Conservation (phyloP, 225 moss, liverwort and hornwort species). For the Marchantia paleacea region DNA sequence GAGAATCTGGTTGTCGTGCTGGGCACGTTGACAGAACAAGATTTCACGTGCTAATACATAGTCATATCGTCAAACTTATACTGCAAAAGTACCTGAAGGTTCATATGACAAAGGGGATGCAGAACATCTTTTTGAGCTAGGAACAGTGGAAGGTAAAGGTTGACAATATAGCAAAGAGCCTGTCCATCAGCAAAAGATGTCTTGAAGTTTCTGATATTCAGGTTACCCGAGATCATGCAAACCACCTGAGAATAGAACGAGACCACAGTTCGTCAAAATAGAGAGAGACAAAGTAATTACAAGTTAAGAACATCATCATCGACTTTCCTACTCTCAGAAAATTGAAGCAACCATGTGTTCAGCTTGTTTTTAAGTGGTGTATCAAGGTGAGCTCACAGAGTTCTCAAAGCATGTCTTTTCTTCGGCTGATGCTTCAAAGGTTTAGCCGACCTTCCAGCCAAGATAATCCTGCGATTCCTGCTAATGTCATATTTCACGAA, state of each 20-base stretch:
- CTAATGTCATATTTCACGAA: neutral
- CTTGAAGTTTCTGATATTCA: conserved; percentile 55
- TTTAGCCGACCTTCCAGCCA: neutral
- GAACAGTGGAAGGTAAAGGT: conserved; percentile 58
- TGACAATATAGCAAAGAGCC: conserved; percentile 70
- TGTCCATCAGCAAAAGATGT: conserved; percentile 78
- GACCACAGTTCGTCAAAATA: neutral
- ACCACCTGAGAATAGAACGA: conserved; percentile 43
- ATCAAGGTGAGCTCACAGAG: neutral
- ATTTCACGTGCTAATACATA: neutral
- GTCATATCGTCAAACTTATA: neutral
- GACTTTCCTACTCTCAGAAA: neutral
- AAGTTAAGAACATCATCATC: neutral
- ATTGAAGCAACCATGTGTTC: too few species aligned
- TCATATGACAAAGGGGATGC: conserved; percentile 27
- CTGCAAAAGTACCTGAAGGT: neutral
- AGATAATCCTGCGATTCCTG: neutral
- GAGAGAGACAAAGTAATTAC: neutral
- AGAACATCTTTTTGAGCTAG: conserved; percentile 54
- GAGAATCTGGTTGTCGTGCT: too few species aligned
- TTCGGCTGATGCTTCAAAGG: neutral
- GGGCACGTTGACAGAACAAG: too few species aligned
- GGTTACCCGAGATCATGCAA: conserved; percentile 51
- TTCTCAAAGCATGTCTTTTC: neutral
- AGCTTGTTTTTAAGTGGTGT: too few species aligned